Percentiles rank a stretch among this genome's conserved stretches.
These are phyloP conservation scores for Nitzschia sp. DNA, from an alignment of 108 stramenopile species.

Conservation along the genomic window DNA sequence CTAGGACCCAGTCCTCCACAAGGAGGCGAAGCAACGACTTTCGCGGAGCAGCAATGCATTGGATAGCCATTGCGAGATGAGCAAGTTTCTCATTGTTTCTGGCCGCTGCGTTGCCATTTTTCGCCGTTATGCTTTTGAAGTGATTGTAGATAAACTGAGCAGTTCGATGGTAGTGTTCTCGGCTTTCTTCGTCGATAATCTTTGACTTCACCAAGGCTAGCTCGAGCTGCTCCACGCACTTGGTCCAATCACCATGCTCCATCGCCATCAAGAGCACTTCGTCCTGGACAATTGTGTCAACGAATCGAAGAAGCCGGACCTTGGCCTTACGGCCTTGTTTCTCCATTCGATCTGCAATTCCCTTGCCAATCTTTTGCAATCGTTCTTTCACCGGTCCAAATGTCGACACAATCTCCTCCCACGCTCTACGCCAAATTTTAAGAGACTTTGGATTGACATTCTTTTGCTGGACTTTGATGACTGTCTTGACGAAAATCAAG, in stretches of 20 bases:
- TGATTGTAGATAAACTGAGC: slow-evolving; percentile 61
- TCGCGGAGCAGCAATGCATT: slow-evolving; percentile 67
- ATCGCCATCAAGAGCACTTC: slow-evolving; percentile 66
- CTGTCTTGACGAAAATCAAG: slow-evolving; percentile 64
- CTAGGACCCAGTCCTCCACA: slow-evolving; percentile 56
- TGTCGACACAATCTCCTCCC: slow-evolving; percentile 58
- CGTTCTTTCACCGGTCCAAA: slow-evolving; percentile 84
- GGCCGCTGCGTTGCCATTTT: slow-evolving; percentile 56
- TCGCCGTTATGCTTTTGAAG: slow-evolving; percentile 43
- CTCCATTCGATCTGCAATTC: slow-evolving; percentile 72
- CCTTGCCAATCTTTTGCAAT: slow-evolving; percentile 59
- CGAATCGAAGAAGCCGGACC: slow-evolving; percentile 61
- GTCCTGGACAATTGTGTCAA: slow-evolving; percentile 72
- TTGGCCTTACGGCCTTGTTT: slow-evolving; percentile 79
- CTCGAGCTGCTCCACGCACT: slow-evolving; percentile 60
- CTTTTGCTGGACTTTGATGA: slow-evolving; percentile 70
- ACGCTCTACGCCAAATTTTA: slow-evolving; percentile 67
- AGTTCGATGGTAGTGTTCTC: slow-evolving; percentile 70
- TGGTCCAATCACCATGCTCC: slow-evolving; percentile 76
- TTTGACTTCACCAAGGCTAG: slow-evolving; percentile 62
- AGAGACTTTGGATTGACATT: slow-evolving; percentile 62
- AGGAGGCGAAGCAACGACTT: slow-evolving; percentile 66
- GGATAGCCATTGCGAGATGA: slow-evolving; percentile 57
- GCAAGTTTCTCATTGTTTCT: slow-evolving; percentile 70
- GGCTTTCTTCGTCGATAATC: slow-evolving; percentile 70